phyloP scores from a whole-genome alignment of 495 filamentous ascomycete genomes.

The Aspergillus bridgeri region DNA sequence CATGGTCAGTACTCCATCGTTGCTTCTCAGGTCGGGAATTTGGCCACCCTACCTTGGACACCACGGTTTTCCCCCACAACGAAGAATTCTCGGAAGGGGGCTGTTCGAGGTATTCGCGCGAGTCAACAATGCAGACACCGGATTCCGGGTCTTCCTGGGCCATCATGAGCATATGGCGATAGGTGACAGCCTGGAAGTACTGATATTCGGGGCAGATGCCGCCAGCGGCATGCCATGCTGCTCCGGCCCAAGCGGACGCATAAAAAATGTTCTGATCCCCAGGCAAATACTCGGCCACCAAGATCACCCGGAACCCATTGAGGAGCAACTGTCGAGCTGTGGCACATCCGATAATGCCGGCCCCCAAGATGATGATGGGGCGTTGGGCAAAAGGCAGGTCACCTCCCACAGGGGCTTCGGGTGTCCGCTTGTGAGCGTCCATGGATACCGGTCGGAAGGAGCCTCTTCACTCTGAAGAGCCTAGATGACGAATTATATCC shows the following conservation, averaged over 20 bases:
- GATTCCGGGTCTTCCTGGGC: slow-evolving; percentile 35
- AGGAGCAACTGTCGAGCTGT: slow-evolving; percentile 36
- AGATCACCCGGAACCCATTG: slow-evolving; percentile 35
- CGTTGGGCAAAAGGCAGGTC: slow-evolving; percentile 34
- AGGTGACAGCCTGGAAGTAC: slow-evolving; percentile 38
- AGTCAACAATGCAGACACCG: slow-evolving; percentile 37
- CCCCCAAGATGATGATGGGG: slow-evolving; percentile 39
- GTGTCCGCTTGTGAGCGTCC: not conserved
- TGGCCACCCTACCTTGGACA: slow-evolving; percentile 30
- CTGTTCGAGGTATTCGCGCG: slow-evolving; percentile 38
- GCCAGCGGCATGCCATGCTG: slow-evolving; percentile 43
- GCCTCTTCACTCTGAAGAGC: not conserved
- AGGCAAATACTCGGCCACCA: slow-evolving; percentile 42
- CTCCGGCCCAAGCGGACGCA: slow-evolving; percentile 46
- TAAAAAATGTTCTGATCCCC: slow-evolving; percentile 42
- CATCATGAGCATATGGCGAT: slow-evolving; percentile 40
- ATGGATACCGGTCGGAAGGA: not conserved
- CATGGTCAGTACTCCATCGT: slow-evolving; percentile 1
- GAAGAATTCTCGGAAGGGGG: slow-evolving; percentile 34
- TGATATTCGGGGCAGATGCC: slow-evolving; percentile 38
- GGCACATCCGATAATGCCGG: slow-evolving; percentile 44
- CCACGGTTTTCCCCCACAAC: slow-evolving; percentile 37
- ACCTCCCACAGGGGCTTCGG: slow-evolving; percentile 24
- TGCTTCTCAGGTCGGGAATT: not conserved
- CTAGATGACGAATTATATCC: no score